Conservation (phyloP, 2,329 filamentous ascomycete genomes). For the Penicillium freii region DNA sequence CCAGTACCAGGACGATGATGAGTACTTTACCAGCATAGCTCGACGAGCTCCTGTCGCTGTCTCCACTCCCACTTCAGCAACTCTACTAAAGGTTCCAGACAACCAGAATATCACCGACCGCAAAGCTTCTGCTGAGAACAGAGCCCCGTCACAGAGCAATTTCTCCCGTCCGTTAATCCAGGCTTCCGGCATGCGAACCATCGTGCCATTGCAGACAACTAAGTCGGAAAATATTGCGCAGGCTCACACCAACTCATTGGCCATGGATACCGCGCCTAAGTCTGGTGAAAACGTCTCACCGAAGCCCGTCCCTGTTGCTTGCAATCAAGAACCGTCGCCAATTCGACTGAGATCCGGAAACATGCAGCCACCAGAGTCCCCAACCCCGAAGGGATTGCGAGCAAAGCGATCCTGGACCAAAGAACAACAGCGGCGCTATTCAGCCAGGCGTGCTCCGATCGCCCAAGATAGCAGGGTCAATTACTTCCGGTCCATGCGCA, state of each 20-base stretch:
- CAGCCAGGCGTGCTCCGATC: slow-evolving; percentile 21
- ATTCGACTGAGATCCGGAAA: slow-evolving; percentile 27
- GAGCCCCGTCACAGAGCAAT: slow-evolving; percentile 26
- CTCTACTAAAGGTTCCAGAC: neutral
- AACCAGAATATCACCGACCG: neutral
- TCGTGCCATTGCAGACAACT: slow-evolving; percentile 15
- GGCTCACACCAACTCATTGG: neutral
- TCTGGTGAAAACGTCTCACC: slow-evolving; percentile 2
- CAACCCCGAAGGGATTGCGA: slow-evolving; percentile 28
- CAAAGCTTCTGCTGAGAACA: neutral
- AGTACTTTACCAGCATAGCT: slow-evolving; percentile 13
- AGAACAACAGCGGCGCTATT: slow-evolving; percentile 25
- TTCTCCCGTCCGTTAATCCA: slow-evolving; percentile 40
- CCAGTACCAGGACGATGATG: slow-evolving; percentile 34
- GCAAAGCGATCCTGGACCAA: slow-evolving; percentile 21
- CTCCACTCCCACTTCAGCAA: neutral
- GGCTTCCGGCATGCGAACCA: slow-evolving; percentile 31
- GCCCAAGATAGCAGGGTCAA: slow-evolving; percentile 22
- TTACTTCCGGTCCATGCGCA: slow-evolving; percentile 31
- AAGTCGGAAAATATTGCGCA: slow-evolving; percentile 5
- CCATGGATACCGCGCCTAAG: neutral
- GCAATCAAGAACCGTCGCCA: slow-evolving; percentile 17
- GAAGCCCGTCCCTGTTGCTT: neutral
- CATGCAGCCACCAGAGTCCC: slow-evolving; percentile 28
- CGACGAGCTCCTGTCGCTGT: slow-evolving; percentile 2